Evolutionary conservation across 2,329 filamentous ascomycete genomes (phyloP).

Genomic region (Sclerotiophoma versabilis): DNA sequence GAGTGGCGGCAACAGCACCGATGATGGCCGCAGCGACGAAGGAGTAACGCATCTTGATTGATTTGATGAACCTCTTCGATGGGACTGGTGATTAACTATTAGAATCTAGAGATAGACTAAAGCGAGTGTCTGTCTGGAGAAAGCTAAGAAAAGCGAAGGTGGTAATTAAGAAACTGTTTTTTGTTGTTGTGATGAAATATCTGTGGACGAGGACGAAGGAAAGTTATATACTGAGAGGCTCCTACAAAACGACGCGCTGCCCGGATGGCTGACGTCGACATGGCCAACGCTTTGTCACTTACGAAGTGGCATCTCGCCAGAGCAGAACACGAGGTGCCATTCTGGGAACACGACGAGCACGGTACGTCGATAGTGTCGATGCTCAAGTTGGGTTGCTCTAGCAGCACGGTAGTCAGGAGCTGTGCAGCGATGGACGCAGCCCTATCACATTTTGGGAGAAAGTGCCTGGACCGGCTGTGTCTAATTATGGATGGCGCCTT

Average conservation of each 20-base stretch:
- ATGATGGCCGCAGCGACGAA: conserved; percentile 41
- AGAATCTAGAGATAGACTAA: conserved; percentile 33
- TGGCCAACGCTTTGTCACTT: conserved; percentile 33
- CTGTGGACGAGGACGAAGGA: conserved; percentile 17
- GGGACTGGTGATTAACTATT: conserved; percentile 34
- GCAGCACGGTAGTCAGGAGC: conserved; percentile 22
- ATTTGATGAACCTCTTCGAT: conserved; percentile 5
- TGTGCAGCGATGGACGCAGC: conserved; percentile 25
- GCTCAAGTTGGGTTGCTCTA: conserved; percentile 26
- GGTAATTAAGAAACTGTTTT: conserved; percentile 31
- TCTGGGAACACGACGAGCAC: conserved; percentile 45
- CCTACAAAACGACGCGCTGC: conserved; percentile 28
- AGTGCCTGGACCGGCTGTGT: conserved; percentile 5
- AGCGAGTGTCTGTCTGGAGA: conserved; percentile 42
- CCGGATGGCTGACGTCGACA: conserved; percentile 34
- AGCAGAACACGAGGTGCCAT: conserved; percentile 31
- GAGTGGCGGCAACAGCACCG: conserved; percentile 41
- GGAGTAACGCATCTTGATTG: conserved; percentile 43
- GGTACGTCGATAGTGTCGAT: conserved; percentile 43
- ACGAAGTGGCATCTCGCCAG: conserved; percentile 37
- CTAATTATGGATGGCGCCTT: conserved; percentile 23
- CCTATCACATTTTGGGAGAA: conserved; percentile 21
- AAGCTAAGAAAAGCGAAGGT: conserved; percentile 41
- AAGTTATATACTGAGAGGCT: conserved; percentile 38
- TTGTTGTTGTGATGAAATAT: conserved; percentile 32